phyloP scores from a whole-genome alignment of 495 filamentous ascomycete species.

The Penicillium bovifimosum region DNA sequence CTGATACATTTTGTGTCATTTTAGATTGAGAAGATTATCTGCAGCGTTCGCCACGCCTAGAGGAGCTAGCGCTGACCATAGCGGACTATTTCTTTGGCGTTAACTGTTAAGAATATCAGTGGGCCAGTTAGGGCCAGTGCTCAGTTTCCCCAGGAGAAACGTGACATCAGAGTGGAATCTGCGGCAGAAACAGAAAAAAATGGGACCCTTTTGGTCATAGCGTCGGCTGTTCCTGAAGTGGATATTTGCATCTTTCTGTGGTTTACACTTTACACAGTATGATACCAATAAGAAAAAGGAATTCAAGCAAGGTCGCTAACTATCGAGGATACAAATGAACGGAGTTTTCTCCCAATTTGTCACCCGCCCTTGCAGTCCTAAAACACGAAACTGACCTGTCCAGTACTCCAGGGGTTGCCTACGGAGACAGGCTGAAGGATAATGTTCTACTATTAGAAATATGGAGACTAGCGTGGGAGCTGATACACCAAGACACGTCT shows the following conservation, averaged over 20 bases:
- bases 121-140: conserved; percentile 24
- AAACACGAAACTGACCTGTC: background rate
- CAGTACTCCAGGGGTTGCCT: conserved; percentile 3
- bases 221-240: conserved; percentile 9
- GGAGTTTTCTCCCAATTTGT: background rate
- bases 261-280: no score
- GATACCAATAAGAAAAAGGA: no score
- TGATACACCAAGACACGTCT: conserved; percentile 27
- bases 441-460: conserved; percentile 28
- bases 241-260: background rate
- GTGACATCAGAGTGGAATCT: conserved; percentile 22
- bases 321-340: no score
- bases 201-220: conserved; percentile 18
- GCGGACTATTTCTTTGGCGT: conserved; percentile 16
- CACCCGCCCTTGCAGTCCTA: background rate
- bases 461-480: conserved; percentile 23
- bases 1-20: background rate
- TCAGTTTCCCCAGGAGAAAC: conserved; percentile 21
- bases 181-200: background rate
- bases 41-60: conserved; percentile 1
- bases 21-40: background rate
- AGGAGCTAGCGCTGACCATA: conserved; percentile 14
- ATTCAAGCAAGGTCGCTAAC: no score
- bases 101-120: conserved; percentile 7
- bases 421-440: background rate